Base-by-base conservation (phyloP, 192 early-diverging fungal genomes). In the Coemansia sp. region DNA sequence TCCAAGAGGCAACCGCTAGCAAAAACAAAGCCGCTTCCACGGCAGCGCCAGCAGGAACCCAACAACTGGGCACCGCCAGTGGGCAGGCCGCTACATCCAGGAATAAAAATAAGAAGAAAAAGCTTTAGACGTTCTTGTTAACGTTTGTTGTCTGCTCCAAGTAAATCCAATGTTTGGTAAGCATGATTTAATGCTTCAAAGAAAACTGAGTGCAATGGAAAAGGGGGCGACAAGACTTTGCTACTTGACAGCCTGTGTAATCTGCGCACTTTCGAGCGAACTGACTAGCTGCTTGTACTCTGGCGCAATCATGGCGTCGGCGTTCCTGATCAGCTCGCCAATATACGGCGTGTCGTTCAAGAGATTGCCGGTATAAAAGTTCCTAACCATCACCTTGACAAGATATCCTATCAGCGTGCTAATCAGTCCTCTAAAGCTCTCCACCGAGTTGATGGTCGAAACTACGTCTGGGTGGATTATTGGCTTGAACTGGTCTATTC, bases 311-410 rank as follows among this genome's bases (percentile, higher is more conserved):
- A 64, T 63, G 4, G 56, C 27, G 12, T 70, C 60, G 17, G 65
- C 74, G 3, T 52, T 59, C 17, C 68, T 52, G 32, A 77, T 77
- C 33, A 77, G 58, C 65, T 77, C 68, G 52, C 74, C 74, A 22
- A 77, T 64, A 36, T 71, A 77, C 14, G 74, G 74, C 15, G 68
- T 77, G 48, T 77, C 53, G 39, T 77, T 71, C 10, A 70, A 63
- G 18, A 71, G 35, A 43, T 53, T 48, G 55, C 74, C 61, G 54
- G 37, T 68, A 21, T 67, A 77, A n/a, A 71, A 22, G 22, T 46
- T 64, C 10, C 27, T 38, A 14, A 77, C 62, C 4, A 52, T 64
- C 11, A 53, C 22, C 40, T 64, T 72, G 41, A 67, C 19, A 1
- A 62, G 53, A 37, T 35, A 78, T 2, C 75, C 65, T 3, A 59